Conservation (phyloP, 2,329 filamentous ascomycete genomes). For the Plectosphaerella cucumerina region DNA sequence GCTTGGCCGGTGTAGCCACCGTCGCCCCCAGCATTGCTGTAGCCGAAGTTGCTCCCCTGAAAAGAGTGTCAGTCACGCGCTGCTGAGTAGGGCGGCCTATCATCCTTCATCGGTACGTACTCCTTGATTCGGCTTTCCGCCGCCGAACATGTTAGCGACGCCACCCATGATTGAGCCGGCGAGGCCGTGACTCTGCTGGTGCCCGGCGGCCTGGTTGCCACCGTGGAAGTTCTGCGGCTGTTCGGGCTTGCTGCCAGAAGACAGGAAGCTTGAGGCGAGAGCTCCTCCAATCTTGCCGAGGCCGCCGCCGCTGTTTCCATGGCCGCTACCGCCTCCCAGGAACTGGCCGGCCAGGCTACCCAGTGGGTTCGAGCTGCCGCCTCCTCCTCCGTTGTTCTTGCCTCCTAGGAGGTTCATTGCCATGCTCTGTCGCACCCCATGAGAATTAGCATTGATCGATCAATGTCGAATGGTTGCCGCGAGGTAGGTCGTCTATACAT, state of each 20-base stretch:
- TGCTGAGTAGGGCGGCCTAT: neutral
- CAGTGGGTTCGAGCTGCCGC: conserved; percentile 33
- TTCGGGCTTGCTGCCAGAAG: conserved; percentile 42
- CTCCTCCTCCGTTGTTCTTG: conserved; percentile 35
- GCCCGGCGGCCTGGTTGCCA: conserved; percentile 23
- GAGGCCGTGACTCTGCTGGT: conserved; percentile 40
- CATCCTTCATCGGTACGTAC: conserved; percentile 23
- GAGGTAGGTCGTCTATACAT: conserved; percentile 29
- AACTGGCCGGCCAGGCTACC: conserved; percentile 45
- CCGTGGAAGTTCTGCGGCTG: conserved; percentile 45
- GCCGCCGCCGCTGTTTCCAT: conserved; percentile 24
- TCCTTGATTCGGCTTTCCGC: conserved; percentile 37
- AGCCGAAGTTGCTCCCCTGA: conserved; percentile 57
- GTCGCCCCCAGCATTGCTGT: conserved; percentile 47
- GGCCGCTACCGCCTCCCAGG: conserved; percentile 24
- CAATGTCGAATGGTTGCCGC: conserved; percentile 2
- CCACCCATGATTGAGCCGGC: conserved; percentile 52
- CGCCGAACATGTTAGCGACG: conserved; percentile 48
- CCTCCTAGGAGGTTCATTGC: conserved; percentile 55
- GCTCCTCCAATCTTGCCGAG: conserved; percentile 54
- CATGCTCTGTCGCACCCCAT: conserved; percentile 41
- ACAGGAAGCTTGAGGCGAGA: conserved; percentile 52
- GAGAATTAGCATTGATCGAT: neutral
- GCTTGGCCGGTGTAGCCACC: conserved; percentile 59
- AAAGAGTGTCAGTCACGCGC: neutral